Evolutionary conservation across 371 early-diverging fungal genomes (phyloP), one percentile per base, ranked within the genome.

Genomic region (Polyrhizophydium stewartii): DNA sequence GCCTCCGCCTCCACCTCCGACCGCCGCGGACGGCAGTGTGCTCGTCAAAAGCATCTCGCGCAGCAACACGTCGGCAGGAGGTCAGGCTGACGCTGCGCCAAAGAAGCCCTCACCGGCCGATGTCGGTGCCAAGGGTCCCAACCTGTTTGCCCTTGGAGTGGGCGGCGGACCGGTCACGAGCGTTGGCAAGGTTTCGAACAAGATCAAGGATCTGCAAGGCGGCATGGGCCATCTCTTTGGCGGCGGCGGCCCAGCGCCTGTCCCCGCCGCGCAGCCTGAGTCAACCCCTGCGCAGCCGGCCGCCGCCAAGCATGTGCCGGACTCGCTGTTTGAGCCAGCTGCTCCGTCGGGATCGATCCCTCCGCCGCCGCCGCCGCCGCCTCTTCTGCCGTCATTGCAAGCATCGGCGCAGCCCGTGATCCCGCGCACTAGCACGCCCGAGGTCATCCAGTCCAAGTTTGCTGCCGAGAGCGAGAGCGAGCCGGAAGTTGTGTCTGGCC

Each of bases 1-100:
- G 22, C 31, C 56, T 3, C 31, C 76, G 13, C 76, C 76, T 19
- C 76, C 72, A 28, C 71, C 71, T 2, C 70, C 71, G 5, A 59
- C 67, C 0, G 73, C 69, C 6, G 59, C 56, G 33, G 71, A 60
- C 3, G 51, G 60, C 7, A 67, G 70, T 21, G 65, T 61, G 3
- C 22, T 47, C 16, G 22, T 47, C 49, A 47, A 47, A 16, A 10
- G 9, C 28, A 28, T 47, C 25, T 47, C 28, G 59, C 59, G 38
- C 45, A 56, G 38, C 65, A 17, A 33, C 31, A n/a, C 45, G 37
- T 5, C 28, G 2, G 52, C 21, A 37, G 22, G 45, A 9, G 59
- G 31, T 2, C 31, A 9, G 1, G 10, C 63, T 1, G 24, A 24
- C 3, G 25, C 55, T 22, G 59, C 68, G 2, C 63, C 65, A 43